Base-by-base conservation (phyloP, 345 rosid genomes). In the Erodium maritimum region DNA sequence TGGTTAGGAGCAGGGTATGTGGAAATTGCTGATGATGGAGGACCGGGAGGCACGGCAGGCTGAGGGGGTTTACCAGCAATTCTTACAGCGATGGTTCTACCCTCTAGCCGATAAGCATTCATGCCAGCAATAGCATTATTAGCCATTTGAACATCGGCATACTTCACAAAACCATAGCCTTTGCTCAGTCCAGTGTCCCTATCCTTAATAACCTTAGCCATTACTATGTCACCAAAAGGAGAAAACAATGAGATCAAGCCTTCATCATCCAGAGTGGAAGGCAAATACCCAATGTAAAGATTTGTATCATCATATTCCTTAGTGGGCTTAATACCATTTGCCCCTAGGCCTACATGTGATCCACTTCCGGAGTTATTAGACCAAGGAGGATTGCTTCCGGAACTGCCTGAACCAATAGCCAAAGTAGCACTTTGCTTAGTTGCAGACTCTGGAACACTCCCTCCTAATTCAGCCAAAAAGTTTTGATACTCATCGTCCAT, bases 401-500 rank as follows among this genome's bases (percentile, higher is more conserved):
- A 72, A 72, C 77, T 70, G 61, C 90, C 80, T 0, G 91, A 60
- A 57, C 91, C 89, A 69, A 83, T 66, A 68, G 95, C 91, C 72
- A 84, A 73, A 45, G 83, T 65, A 52, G 73, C 16, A 52, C 57
- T 85, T 72, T 81, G 91, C 71, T 94, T 90, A 60, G 77, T 83
- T 45, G 88, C 72, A 14, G 96, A 87, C 68, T 87, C 99, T 51
- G 99, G 97, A 74, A 90, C 80, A 21, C 91, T 78, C 57, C 88
- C 95, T 52, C 96, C 88, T 63, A 94, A 66, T 75, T 94, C 95
- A 1, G 99, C 97, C 83, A 84, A 79, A 73, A 94, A 90, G 64
- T 84, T 94, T 78, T 80, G 99, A 72, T 94, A 94, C 61, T 94
- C 97, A 61, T 94, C 99, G 76, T 94, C 99, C 99, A 87, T 94